Conservation (phyloP, 495 filamentous ascomycete species). For the Neurospora sp. region DNA sequence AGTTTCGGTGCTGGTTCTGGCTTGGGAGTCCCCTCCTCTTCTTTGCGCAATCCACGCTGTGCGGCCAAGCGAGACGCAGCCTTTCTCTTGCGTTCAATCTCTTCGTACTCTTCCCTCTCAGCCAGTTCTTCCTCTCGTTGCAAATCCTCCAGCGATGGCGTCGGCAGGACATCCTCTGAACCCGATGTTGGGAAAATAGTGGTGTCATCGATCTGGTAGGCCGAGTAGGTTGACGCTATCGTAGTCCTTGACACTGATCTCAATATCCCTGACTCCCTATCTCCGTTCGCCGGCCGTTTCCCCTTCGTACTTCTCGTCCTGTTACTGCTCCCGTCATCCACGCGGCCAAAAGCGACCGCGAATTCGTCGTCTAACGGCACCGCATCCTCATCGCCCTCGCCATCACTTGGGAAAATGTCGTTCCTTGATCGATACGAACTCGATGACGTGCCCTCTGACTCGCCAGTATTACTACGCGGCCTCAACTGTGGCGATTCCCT, state of each 20-base stretch:
- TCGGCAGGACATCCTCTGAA: constrained; percentile 23
- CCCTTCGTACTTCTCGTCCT: constrained; percentile 53
- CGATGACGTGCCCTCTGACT: constrained; percentile 64
- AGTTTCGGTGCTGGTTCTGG: constrained; percentile 8
- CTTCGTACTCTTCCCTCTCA: constrained; percentile 57
- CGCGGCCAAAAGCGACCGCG: constrained; percentile 62
- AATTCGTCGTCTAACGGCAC: constrained; percentile 92
- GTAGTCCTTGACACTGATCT: constrained; percentile 43
- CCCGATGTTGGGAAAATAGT: constrained; percentile 5
- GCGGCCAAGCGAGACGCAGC: constrained; percentile 65
- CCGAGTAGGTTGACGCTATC: constrained; percentile 38
- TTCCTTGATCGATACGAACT: constrained; percentile 88
- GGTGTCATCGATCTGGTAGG: constrained; percentile 23
- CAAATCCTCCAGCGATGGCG: constrained; percentile 59
- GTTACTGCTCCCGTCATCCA: constrained; percentile 64
- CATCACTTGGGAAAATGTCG: constrained; percentile 87
- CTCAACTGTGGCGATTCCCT: constrained; percentile 37
- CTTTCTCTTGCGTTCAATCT: constrained; percentile 57
- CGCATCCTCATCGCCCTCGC: constrained; percentile 81
- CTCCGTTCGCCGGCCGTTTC: constrained; percentile 44
- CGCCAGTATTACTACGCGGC: constrained; percentile 68
- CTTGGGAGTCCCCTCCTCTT: constrained; percentile 13
- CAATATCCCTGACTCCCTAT: constrained; percentile 30
- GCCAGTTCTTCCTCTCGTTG: constrained; percentile 66
- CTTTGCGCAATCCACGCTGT: constrained; percentile 51